Conservation (phyloP, 2,329 filamentous ascomycete species). For the Ceratocystis huliohia region DNA sequence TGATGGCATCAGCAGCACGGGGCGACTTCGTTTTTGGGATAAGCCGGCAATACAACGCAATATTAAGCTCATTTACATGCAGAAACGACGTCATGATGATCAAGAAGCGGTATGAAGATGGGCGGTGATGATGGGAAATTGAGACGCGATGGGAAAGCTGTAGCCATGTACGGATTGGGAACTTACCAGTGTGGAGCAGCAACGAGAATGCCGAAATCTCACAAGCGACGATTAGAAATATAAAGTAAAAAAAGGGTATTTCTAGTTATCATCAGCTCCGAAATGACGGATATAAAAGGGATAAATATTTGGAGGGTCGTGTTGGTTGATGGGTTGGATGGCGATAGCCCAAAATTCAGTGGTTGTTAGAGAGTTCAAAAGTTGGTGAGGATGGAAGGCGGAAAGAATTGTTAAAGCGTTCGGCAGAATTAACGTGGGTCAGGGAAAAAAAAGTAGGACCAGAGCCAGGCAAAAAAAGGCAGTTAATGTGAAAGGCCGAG, state of each 20-base stretch:
- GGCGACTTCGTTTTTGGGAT: conserved; percentile 8
- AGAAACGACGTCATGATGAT: conserved; percentile 16
- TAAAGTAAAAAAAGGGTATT: conserved; percentile 12
- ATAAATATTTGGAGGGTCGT: conserved; percentile 12
- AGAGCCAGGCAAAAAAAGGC: neutral
- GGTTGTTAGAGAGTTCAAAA: conserved; percentile 17
- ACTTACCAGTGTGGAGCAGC: conserved; percentile 10
- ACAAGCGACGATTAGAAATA: neutral
- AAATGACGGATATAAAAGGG: conserved; percentile 10
- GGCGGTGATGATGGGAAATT: conserved; percentile 14
- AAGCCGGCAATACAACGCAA: neutral
- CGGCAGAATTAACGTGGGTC: conserved; percentile 13
- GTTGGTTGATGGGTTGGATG: conserved; percentile 18
- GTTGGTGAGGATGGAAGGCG: conserved; percentile 20
- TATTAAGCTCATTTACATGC: neutral
- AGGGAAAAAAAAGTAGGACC: conserved; percentile 10
- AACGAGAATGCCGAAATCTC: neutral
- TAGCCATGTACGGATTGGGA: conserved; percentile 8
- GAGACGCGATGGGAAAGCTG: conserved; percentile 20
- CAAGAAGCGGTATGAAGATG: conserved; percentile 11
- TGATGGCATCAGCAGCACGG: conserved; percentile 9
- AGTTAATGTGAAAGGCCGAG: neutral
- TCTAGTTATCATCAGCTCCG: conserved; percentile 11
- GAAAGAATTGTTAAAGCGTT: conserved; percentile 18
- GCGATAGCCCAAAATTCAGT: conserved; percentile 18